These are phyloP conservation scores for Secale cereale DNA, from an alignment of 176 grass and related monocot species.

Conservation along the genomic window DNA sequence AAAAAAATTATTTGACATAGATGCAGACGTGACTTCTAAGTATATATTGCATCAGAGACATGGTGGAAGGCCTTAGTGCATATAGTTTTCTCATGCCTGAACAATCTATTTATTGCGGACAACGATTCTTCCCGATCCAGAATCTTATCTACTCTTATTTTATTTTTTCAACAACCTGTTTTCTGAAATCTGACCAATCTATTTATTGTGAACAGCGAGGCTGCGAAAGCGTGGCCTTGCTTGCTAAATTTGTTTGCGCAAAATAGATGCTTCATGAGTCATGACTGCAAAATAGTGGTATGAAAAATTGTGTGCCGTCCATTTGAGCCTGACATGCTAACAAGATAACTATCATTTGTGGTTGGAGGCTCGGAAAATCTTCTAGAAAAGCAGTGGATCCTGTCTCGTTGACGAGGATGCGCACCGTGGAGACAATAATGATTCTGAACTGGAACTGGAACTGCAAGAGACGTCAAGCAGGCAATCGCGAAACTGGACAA, in stretches of 20 bases:
- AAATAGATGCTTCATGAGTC: too few relatives aligned
- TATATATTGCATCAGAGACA: too few relatives aligned
- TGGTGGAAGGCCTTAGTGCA: too few relatives aligned
- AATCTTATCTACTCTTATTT: neutral
- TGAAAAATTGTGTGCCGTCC: neutral
- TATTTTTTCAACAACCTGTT: neutral
- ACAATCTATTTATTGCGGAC: neutral
- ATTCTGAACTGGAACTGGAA: neutral
- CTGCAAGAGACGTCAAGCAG: neutral
- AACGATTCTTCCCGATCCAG: neutral
- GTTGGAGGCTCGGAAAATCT: neutral
- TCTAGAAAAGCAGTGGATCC: slow-evolving; percentile 11
- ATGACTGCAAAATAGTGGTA: too few relatives aligned
- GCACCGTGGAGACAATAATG: neutral
- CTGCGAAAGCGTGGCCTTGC: neutral
- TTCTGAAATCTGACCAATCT: neutral
- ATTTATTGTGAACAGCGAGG: neutral
- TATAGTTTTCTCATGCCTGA: neutral
- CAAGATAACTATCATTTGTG: neutral
- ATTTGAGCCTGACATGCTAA: neutral
- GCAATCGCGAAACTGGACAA: neutral
- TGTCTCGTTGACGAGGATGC: neutral
- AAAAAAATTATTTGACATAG: too few relatives aligned
- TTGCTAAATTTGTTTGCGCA: neutral
- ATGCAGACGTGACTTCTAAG: too few relatives aligned